Percentiles rank a stretch among this genome's conserved stretches.
phyloP scores from a whole-genome alignment of 805 yeast genomes.

The Saccharomycopsis sp. region DNA sequence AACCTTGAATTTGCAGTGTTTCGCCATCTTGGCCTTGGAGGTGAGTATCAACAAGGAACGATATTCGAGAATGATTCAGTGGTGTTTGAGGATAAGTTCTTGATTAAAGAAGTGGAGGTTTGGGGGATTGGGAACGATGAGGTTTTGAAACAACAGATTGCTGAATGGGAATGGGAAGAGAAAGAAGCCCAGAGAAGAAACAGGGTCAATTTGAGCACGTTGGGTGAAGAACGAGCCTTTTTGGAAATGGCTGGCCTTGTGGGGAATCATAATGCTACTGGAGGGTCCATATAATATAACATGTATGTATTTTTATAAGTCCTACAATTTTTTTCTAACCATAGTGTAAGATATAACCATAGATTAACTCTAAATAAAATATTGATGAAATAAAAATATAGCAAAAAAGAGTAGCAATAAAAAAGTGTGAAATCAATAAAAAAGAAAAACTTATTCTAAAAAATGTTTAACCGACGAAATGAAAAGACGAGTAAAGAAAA shows the following conservation, averaged over 20 bases:
- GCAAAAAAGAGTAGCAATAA: background rate
- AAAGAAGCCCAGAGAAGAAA: conserved; percentile 76
- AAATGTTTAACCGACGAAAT: background rate
- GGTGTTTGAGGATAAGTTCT: conserved; percentile 60
- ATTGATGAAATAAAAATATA: background rate
- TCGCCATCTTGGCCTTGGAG: conserved; percentile 54
- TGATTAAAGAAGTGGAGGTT: conserved; percentile 73
- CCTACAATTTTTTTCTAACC: too few relatives aligned
- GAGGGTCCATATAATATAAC: conserved; percentile 44
- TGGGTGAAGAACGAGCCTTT: conserved; percentile 79
- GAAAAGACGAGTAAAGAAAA: background rate
- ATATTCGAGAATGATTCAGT: conserved; percentile 22
- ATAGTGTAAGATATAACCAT: too few relatives aligned
- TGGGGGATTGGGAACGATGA: conserved; percentile 86
- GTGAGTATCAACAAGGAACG: conserved; percentile 33
- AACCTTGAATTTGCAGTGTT: conserved; percentile 76
- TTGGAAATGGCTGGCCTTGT: conserved; percentile 49
- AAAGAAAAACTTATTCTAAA: background rate
- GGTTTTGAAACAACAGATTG: conserved; percentile 69
- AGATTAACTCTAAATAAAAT: too few relatives aligned
- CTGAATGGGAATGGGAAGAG: conserved; percentile 88
- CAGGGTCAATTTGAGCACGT: conserved; percentile 52
- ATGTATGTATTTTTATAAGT: background rate
- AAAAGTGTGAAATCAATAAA: background rate
- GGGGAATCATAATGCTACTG: conserved; percentile 40